Conservation (phyloP, 2,329 filamentous ascomycete species). For the Hypocreales sp. region DNA sequence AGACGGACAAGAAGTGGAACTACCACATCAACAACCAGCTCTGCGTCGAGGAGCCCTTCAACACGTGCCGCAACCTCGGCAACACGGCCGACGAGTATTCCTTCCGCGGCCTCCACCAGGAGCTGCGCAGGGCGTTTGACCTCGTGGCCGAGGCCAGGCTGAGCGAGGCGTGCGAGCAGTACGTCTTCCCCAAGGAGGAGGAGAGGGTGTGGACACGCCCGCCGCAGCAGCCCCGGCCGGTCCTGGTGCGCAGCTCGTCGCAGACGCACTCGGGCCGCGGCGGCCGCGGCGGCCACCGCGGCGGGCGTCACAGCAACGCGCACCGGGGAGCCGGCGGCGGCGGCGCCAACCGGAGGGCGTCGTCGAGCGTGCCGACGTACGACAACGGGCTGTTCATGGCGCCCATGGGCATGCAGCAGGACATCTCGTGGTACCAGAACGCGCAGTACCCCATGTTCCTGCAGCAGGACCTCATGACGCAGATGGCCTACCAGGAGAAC, state of each 20-base stretch:
- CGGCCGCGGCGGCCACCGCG: slow-evolving; percentile 31
- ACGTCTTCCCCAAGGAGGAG: slow-evolving; percentile 75
- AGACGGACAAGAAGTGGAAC: slow-evolving; percentile 82
- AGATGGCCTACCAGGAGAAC: slow-evolving; percentile 25
- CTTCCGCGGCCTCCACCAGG: slow-evolving; percentile 78
- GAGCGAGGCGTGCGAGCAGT: slow-evolving; percentile 74
- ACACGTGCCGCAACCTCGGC: slow-evolving; percentile 71
- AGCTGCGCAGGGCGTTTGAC: slow-evolving; percentile 79
- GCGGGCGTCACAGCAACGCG: slow-evolving; percentile 28
- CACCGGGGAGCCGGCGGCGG: slow-evolving; percentile 14
- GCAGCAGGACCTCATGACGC: slow-evolving; percentile 23
- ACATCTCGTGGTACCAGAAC: slow-evolving; percentile 33
- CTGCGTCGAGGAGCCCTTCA: slow-evolving; percentile 96
- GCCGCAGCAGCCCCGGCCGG: slow-evolving; percentile 35
- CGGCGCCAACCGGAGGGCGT: slow-evolving; percentile 29
- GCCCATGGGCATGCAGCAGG: slow-evolving; percentile 27
- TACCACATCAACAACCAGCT: slow-evolving; percentile 65
- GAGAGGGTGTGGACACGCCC: slow-evolving; percentile 44
- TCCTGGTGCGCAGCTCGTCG: slow-evolving; percentile 44
- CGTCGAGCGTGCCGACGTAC: slow-evolving; percentile 33
- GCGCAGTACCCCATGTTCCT: slow-evolving; percentile 22
- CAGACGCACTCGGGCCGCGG: slow-evolving; percentile 37
- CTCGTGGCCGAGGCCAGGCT: slow-evolving; percentile 65
- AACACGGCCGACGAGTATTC: slow-evolving; percentile 95
- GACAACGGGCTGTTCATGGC: slow-evolving; percentile 32